Percentiles rank a stretch among this genome's conserved stretches.
phyloP scores from a whole-genome alignment of 1,284 basidiomycete genomes.

The Ceratobasidium sp. region DNA sequence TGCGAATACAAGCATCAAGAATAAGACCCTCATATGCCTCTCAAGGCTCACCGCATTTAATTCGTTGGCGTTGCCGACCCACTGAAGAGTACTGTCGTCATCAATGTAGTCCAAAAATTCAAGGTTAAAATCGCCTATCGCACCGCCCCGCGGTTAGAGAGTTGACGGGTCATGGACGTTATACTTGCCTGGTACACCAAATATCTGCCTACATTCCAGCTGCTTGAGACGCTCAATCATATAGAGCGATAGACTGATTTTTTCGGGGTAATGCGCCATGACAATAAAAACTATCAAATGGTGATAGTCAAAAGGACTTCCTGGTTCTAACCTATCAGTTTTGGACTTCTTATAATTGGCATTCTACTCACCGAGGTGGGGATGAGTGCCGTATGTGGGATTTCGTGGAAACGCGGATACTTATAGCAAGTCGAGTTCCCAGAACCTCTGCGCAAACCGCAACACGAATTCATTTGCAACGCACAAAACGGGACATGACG shows the following conservation, averaged over 20 bases:
- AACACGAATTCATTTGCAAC: background rate
- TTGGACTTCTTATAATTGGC: background rate
- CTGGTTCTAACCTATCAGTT: background rate
- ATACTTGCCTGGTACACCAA: constrained; percentile 31
- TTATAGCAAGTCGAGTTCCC: too few relatives aligned
- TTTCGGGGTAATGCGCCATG: constrained; percentile 28
- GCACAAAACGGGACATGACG: constrained; percentile 1
- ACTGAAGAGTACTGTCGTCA: constrained; percentile 77
- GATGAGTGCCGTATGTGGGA: background rate
- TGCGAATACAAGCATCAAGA: too few relatives aligned
- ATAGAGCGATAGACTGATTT: constrained; percentile 25
- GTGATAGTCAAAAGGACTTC: background rate
- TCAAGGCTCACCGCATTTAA: constrained; percentile 65
- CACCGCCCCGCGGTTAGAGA: too few relatives aligned
- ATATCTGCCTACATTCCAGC: constrained; percentile 23
- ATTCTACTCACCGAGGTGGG: background rate
- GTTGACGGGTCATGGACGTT: background rate
- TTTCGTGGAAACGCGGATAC: constrained; percentile 5
- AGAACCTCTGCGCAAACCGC: background rate
- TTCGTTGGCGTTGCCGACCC: constrained; percentile 93
- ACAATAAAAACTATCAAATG: background rate
- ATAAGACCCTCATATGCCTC: too few relatives aligned
- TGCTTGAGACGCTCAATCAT: constrained; percentile 38
- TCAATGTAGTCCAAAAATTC: constrained; percentile 81
- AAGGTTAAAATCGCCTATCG: constrained; percentile 94